These are phyloP conservation scores for Phytopythium boreale DNA, from an alignment of 352 stramenopile genomes.

Conservation along the genomic window DNA sequence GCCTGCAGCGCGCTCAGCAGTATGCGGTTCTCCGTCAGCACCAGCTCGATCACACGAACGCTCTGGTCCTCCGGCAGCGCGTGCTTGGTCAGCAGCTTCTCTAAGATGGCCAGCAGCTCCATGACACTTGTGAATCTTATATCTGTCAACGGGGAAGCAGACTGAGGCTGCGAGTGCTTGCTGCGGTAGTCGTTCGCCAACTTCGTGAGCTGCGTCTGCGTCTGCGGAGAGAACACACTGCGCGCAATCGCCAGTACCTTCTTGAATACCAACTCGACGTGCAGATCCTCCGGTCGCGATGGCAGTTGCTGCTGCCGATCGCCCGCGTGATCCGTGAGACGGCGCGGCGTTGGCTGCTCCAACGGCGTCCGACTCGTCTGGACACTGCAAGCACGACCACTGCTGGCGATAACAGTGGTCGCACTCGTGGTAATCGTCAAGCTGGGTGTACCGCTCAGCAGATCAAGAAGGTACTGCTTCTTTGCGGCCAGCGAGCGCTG, in stretches of 20 bases:
- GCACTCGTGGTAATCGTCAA: not conserved
- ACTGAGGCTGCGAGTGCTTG: constrained; percentile 1
- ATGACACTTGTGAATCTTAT: constrained; percentile 27
- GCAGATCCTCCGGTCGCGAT: constrained; percentile 17
- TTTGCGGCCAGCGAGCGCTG: constrained; percentile 34
- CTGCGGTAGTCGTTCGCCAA: constrained; percentile 29
- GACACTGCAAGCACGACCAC: not conserved
- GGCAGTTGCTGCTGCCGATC: not conserved
- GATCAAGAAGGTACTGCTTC: constrained; percentile 39
- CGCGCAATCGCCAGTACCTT: constrained; percentile 51
- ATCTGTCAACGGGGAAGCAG: not conserved
- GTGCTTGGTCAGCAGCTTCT: constrained; percentile 59
- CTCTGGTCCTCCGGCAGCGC: constrained; percentile 54
- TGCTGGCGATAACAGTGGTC: constrained; percentile 1
- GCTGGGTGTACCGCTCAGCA: constrained; percentile 12
- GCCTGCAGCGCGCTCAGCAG: constrained; percentile 53
- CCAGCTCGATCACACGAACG: constrained; percentile 39
- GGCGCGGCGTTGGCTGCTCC: not conserved
- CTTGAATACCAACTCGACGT: constrained; percentile 46
- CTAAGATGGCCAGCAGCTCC: constrained; percentile 46
- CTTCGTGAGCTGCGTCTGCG: constrained; percentile 45
- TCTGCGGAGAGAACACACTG: constrained; percentile 51
- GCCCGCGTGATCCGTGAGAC: not conserved
- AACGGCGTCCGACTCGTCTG: not conserved
- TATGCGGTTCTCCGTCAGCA: constrained; percentile 45